Percentiles rank a stretch among this genome's conserved stretches.
Conservation (phyloP, 352 stramenopile species). For the Globisporangium lucens region DNA sequence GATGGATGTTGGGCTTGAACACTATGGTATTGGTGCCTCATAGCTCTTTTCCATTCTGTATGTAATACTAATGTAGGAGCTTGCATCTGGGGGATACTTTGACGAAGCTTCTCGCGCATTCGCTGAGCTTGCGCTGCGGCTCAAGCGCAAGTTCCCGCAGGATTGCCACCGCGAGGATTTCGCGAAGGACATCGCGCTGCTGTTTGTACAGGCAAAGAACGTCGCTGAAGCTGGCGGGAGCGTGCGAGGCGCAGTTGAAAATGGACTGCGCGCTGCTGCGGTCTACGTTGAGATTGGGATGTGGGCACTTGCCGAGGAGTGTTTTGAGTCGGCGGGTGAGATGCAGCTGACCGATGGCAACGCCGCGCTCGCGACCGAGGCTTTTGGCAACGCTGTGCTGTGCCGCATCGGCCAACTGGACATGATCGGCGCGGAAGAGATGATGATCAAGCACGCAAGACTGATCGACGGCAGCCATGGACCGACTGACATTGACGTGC, state of each 20-base stretch:
- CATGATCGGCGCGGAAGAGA: conserved; percentile 49
- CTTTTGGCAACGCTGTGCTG: conserved; percentile 56
- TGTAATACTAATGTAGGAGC: conserved; percentile 23
- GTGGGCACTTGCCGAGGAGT: conserved; percentile 52
- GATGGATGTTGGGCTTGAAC: not conserved
- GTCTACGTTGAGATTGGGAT: conserved; percentile 52
- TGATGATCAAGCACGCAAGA: conserved; percentile 40
- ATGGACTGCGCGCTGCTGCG: conserved; percentile 42
- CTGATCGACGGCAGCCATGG: conserved; percentile 28
- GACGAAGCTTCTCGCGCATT: conserved; percentile 63
- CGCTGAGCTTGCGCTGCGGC: conserved; percentile 49
- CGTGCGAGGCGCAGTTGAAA: conserved; percentile 42
- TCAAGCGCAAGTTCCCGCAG: conserved; percentile 59
- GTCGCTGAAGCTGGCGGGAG: conserved; percentile 54
- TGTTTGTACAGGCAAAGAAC: conserved; percentile 57
- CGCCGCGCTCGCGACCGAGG: conserved; percentile 41
- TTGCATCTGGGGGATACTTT: conserved; percentile 56
- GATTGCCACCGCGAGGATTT: conserved; percentile 37
- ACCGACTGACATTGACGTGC: conserved; percentile 46
- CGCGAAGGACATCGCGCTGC: conserved; percentile 34
- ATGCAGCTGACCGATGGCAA: conserved; percentile 37
- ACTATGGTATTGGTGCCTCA: not conserved
- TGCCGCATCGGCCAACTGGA: conserved; percentile 60
- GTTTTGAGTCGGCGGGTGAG: conserved; percentile 53
- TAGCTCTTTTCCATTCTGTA: not conserved